Evolutionary conservation across 805 yeast species (phyloP).

Genomic region (Metschnikowia dekortorum): DNA sequence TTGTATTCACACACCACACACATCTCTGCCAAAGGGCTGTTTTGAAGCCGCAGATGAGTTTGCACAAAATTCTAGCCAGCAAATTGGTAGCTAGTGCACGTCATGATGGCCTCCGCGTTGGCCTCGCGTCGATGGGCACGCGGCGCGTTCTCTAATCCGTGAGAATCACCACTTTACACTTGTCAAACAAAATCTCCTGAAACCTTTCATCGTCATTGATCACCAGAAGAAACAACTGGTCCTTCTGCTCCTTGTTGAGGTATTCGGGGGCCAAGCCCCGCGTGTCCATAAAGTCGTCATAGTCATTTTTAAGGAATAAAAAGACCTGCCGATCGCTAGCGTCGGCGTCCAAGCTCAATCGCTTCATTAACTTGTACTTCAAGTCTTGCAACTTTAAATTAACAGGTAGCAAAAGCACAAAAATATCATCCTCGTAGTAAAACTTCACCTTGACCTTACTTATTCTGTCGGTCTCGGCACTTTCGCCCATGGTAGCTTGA

Average conservation of each 20-base stretch:
- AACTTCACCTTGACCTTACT: conserved; percentile 62
- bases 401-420: conserved; percentile 58
- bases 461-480: conserved; percentile 11
- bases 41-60: no score
- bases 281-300: conserved; percentile 36
- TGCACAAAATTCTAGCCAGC: background rate
- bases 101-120: background rate
- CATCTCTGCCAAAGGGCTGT: background rate
- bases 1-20: background rate
- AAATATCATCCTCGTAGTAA: conserved; percentile 75
- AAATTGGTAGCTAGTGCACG: background rate
- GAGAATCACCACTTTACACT: conserved; percentile 38
- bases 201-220: conserved; percentile 38
- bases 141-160: conserved; percentile 7
- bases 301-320: conserved; percentile 38
- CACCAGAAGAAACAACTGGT: conserved; percentile 30
- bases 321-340: conserved; percentile 22
- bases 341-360: conserved; percentile 41
- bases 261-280: conserved; percentile 24
- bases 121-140: no score
- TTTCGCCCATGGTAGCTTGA: background rate
- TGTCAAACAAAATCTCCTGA: conserved; percentile 37
- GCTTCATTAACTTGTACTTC: conserved; percentile 46
- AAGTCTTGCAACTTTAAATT: conserved; percentile 47
- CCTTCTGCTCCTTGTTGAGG: conserved; percentile 24